Percentiles rank a stretch among this genome's conserved stretches.
phyloP scores from a whole-genome alignment of 805 yeast species.

The Isabelozyma pseudorhagii region DNA sequence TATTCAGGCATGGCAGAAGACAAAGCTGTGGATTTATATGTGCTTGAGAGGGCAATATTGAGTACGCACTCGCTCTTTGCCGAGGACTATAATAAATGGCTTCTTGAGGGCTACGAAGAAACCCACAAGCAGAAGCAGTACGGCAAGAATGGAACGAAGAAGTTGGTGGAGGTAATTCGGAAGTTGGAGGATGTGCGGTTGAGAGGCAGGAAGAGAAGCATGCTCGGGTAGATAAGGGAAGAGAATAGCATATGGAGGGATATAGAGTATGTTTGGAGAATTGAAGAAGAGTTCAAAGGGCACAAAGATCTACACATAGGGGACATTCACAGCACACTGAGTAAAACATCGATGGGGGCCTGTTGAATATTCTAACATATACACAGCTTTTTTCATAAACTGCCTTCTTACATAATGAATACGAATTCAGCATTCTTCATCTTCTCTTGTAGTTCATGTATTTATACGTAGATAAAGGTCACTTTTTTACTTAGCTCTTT shows the following conservation, averaged over 20 bases:
- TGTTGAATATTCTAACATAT: not conserved
- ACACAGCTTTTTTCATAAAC: not conserved
- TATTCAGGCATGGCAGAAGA: slow-evolving; percentile 78
- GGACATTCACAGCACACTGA: too few species aligned
- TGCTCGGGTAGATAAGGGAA: slow-evolving; percentile 60
- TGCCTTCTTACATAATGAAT: too few species aligned
- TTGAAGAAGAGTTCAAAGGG: too few species aligned
- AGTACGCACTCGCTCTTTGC: slow-evolving; percentile 86
- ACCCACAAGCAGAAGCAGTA: slow-evolving; percentile 29
- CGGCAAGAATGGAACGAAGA: slow-evolving; percentile 33
- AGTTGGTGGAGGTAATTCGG: slow-evolving; percentile 50
- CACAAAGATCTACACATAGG: too few species aligned
- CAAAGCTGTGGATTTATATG: slow-evolving; percentile 96
- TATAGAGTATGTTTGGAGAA: too few species aligned
- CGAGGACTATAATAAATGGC: slow-evolving; percentile 60
- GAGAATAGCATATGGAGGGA: not conserved
- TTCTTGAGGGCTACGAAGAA: slow-evolving; percentile 64
- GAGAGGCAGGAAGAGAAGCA: slow-evolving; percentile 93
- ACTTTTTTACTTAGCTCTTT: not conserved
- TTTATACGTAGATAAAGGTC: not conserved
- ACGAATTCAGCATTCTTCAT: not conserved
- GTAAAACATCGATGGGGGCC: too few species aligned
- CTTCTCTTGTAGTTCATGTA: not conserved
- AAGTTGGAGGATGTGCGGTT: slow-evolving; percentile 80
- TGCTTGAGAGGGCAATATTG: slow-evolving; percentile 83